Percentiles rank a stretch among this genome's conserved stretches.
These are phyloP conservation scores for Neurospora sp. DNA, from an alignment of 495 filamentous ascomycete species.

Conservation along the genomic window DNA sequence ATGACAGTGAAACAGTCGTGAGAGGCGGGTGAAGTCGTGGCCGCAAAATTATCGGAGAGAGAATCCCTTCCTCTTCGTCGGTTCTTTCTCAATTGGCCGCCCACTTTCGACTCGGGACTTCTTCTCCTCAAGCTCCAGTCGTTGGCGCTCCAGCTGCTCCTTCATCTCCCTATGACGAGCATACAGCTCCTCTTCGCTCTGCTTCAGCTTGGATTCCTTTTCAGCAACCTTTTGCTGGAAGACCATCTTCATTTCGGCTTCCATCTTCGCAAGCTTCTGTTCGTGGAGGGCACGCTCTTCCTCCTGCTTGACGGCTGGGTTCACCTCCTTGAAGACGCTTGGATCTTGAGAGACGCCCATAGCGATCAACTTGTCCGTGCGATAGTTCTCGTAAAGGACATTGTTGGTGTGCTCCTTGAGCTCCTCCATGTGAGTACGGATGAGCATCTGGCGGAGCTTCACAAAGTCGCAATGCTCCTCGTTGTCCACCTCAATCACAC, in stretches of 20 bases:
- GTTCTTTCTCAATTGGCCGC: slow-evolving; percentile 91
- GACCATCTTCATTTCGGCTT: slow-evolving; percentile 99
- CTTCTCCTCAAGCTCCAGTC: slow-evolving; percentile 93
- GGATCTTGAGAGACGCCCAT: slow-evolving; percentile 99
- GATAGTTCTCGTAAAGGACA: slow-evolving; percentile 96
- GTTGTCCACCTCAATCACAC: slow-evolving; percentile 97
- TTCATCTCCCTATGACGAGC: slow-evolving; percentile 99
- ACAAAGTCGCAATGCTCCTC: slow-evolving; percentile 99
- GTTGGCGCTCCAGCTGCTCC: slow-evolving; percentile 92
- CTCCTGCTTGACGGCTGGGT: slow-evolving; percentile 99
- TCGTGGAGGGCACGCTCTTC: slow-evolving; percentile 96
- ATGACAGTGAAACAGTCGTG: slow-evolving; percentile 39
- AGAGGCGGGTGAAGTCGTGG: slow-evolving; percentile 10
- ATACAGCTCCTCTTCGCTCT: slow-evolving; percentile 98
- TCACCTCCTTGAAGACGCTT: slow-evolving; percentile 99
- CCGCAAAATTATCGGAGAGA: slow-evolving; percentile 68
- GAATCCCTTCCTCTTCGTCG: slow-evolving; percentile 93
- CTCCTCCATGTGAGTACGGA: slow-evolving; percentile 99
- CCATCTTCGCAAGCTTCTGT: slow-evolving; percentile 99
- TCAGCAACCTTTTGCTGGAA: slow-evolving; percentile 99
- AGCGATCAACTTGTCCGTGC: slow-evolving; percentile 93
- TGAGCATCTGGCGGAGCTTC: slow-evolving; percentile 98
- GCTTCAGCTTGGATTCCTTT: slow-evolving; percentile 98
- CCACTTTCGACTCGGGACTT: slow-evolving; percentile 87
- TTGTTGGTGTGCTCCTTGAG: slow-evolving; percentile 99